These are phyloP conservation scores for Quercus lobata DNA, from an alignment of 331 rosid species.

Conservation along the genomic window DNA sequence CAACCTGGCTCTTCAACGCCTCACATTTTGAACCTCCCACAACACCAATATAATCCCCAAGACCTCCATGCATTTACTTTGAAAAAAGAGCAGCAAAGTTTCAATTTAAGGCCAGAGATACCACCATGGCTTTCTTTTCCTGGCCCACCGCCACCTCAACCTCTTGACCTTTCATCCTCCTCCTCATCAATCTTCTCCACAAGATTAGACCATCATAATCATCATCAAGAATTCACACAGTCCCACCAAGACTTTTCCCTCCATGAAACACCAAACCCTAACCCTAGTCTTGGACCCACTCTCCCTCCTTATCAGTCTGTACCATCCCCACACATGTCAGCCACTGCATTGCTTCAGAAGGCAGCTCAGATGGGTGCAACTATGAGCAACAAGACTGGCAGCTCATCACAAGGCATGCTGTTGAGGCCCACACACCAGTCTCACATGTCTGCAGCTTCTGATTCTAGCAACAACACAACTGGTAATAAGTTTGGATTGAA, in stretches of 20 bases:
- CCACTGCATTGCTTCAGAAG: constrained; percentile 93
- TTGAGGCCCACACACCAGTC: constrained; percentile 41
- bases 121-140: constrained; percentile 63
- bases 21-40: constrained; percentile 38
- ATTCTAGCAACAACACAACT: constrained; percentile 18
- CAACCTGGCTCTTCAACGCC: constrained; percentile 31
- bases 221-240: constrained; percentile 16
- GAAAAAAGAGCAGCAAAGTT: constrained; percentile 61
- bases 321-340: constrained; percentile 73
- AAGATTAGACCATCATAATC: constrained; percentile 11
- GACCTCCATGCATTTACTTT: constrained; percentile 39
- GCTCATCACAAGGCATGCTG: constrained; percentile 6
- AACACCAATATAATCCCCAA: constrained; percentile 33
- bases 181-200: constrained; percentile 31
- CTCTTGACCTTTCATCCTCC: constrained; percentile 21
- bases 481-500: constrained; percentile 36
- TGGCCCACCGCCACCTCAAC: constrained; percentile 41
- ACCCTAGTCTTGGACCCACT: constrained; percentile 63
- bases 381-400: constrained; percentile 41
- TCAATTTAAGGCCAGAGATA: constrained; percentile 37
- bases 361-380: constrained; percentile 94
- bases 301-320: constrained; percentile 43
- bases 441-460: constrained; percentile 48
- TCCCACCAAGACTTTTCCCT: constrained; percentile 15
- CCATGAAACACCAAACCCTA: constrained; percentile 53